Conservation (phyloP, 495 filamentous ascomycete genomes). For the Jackrogersella multiformis region DNA sequence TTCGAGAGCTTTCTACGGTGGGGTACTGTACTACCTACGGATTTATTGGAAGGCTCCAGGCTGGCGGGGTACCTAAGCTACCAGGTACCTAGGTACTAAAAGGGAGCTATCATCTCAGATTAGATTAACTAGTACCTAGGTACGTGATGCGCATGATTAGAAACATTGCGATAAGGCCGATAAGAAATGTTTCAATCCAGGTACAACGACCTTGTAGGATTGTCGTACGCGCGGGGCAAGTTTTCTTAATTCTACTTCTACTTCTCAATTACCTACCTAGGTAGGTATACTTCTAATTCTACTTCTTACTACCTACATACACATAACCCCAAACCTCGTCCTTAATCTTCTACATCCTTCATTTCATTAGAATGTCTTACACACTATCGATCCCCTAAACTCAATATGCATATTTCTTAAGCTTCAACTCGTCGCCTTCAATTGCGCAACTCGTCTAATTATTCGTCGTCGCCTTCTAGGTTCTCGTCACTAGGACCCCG, state of each 20-base stretch:
- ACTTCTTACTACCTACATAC: too few relatives aligned
- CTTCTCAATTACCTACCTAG: too few relatives aligned
- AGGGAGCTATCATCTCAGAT: too few relatives aligned
- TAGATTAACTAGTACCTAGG: too few relatives aligned
- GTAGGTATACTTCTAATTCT: too few relatives aligned
- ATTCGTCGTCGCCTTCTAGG: neutral
- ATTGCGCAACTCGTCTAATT: conserved; percentile 22
- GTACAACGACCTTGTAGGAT: too few relatives aligned
- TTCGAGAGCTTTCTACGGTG: conserved; percentile 50
- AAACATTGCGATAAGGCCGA: too few relatives aligned
- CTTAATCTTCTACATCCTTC: neutral
- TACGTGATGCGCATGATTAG: too few relatives aligned
- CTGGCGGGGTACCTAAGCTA: neutral
- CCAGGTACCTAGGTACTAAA: neutral
- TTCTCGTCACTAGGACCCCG: neutral
- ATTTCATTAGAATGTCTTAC: neutral
- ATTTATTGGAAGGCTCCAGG: conserved; percentile 1
- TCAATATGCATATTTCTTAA: neutral
- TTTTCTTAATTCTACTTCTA: too few relatives aligned
- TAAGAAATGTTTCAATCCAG: too few relatives aligned
- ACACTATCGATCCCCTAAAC: neutral
- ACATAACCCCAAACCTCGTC: neutral
- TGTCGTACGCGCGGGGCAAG: too few relatives aligned
- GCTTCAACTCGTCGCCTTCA: conserved; percentile 23
- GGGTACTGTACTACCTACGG: conserved; percentile 32